A percentile compares a stretch with the other conserved stretches of the same genome.
Conservation (phyloP, 305 asterid species). For the Fraxinus velutina region DNA sequence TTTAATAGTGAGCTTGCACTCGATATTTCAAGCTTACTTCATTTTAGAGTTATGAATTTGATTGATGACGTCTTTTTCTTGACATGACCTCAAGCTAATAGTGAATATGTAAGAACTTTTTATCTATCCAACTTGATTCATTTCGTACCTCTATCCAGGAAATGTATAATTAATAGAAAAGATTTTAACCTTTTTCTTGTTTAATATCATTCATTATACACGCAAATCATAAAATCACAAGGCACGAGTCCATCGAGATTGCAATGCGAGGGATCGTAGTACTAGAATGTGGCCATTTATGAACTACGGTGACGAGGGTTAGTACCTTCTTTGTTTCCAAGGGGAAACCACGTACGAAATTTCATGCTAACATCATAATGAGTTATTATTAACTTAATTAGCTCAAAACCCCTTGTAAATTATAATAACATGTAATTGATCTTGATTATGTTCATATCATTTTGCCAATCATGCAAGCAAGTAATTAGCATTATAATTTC, state of each 20-base stretch:
- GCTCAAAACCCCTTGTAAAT: neutral
- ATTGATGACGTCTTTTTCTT: neutral
- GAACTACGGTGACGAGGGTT: neutral
- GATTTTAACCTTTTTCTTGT: too few relatives aligned
- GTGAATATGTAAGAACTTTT: too few relatives aligned
- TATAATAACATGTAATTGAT: neutral
- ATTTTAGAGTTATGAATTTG: neutral
- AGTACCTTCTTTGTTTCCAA: neutral
- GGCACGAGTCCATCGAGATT: neutral
- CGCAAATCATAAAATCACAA: neutral
- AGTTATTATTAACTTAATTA: too few relatives aligned
- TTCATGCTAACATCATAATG: neutral
- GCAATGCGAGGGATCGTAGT: neutral
- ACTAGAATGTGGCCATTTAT: neutral
- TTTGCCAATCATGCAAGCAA: neutral
- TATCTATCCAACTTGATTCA: neutral
- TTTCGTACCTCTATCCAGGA: too few relatives aligned
- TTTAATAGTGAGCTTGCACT: too few relatives aligned
- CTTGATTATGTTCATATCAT: too few relatives aligned
- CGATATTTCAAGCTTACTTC: neutral
- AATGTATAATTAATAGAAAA: too few relatives aligned
- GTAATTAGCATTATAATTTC: constrained; percentile 2
- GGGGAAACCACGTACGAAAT: too few relatives aligned
- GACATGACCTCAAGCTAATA: neutral
- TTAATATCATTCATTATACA: too few relatives aligned